Evolutionary conservation across 2,329 filamentous ascomycete genomes (phyloP), one percentile per base, ranked within the genome.

Genomic region (Ophiocordyceps camponoti-leonardi): DNA sequence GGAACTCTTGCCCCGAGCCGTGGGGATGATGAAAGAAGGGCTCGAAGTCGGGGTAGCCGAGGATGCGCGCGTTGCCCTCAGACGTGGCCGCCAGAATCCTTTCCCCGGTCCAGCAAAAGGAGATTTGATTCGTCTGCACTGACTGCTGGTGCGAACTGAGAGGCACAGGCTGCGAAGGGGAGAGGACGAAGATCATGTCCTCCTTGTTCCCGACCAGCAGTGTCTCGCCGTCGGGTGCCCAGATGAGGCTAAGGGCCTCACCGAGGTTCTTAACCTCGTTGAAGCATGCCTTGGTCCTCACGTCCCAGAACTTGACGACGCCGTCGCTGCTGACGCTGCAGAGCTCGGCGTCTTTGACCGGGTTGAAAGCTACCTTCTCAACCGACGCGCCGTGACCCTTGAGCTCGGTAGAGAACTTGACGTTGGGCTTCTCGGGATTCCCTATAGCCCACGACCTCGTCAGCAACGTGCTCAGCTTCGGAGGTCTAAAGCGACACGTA

Each of bases 331-430:
- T 83, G 45, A 84, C 73, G 57, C 80, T 86, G 52, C 81, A 85
- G 10, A 90, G 68, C 62, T 88, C 81, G 4, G 81, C 78, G 58
- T 90, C 84, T 58, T 80, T 83, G 48, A 74, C 72, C 0, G 84
- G 84, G 56, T 86, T 85, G 62, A 86, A 90, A 2, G 79, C 80
- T 1, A 90, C 78, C 56, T 82, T 82, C 57, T 87, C 83, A 42
- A 88, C 78, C 26, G 72, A 61, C 23, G 77, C 71, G 6, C 68
- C 56, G 58, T 84, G 77, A 26, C 81, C 79, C 53, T 79, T 80
- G 49, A 88, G 72, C 56, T 87, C 83, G 0, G 83, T 88, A 11
- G 81, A 83, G 58, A 81, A 79, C 52, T 80, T 81, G 35, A 83
- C 75, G 52, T 82, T 77, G 2, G 79, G 73, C 55, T 81, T 79